A percentile compares a stretch with the other conserved stretches of the same genome.
phyloP scores from a whole-genome alignment of 257 asterid species.

The Jacaranda mimosifolia region DNA sequence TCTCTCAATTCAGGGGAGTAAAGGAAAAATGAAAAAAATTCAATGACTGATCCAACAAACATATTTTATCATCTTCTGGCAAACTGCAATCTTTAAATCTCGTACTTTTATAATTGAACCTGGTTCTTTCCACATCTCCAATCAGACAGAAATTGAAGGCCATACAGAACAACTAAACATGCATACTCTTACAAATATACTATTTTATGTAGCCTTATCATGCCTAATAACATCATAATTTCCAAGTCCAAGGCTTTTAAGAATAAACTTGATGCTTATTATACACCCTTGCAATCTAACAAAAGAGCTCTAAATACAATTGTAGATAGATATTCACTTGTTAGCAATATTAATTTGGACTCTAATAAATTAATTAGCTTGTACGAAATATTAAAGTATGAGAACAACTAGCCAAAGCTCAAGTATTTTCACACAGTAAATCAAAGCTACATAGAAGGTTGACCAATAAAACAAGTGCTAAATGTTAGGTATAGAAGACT shows the following conservation, averaged over 20 bases:
- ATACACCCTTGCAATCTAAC: background rate
- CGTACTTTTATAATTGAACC: background rate
- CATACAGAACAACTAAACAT: conserved; percentile 10
- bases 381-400: conserved; percentile 1
- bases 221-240: background rate
- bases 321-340: background rate
- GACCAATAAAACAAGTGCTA: conserved; percentile 26
- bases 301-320: conserved; percentile 4
- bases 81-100: background rate
- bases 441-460: conserved; percentile 31
- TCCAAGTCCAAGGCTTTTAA: background rate
- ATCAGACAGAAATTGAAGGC: background rate
- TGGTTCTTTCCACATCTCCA: background rate
- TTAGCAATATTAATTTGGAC: background rate
- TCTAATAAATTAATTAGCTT: background rate
- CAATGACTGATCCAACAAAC: too few relatives aligned
- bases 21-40: too few relatives aligned
- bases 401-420: conserved; percentile 25
- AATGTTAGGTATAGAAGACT: conserved; percentile 26
- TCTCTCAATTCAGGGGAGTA: too few relatives aligned
- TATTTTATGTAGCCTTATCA: background rate
- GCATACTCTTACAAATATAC: background rate
- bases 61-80: background rate
- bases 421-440: conserved; percentile 22
- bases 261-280: background rate